phyloP scores from a whole-genome alignment of 805 yeast species.

The Metschnikowia chrysomelidarum region DNA sequence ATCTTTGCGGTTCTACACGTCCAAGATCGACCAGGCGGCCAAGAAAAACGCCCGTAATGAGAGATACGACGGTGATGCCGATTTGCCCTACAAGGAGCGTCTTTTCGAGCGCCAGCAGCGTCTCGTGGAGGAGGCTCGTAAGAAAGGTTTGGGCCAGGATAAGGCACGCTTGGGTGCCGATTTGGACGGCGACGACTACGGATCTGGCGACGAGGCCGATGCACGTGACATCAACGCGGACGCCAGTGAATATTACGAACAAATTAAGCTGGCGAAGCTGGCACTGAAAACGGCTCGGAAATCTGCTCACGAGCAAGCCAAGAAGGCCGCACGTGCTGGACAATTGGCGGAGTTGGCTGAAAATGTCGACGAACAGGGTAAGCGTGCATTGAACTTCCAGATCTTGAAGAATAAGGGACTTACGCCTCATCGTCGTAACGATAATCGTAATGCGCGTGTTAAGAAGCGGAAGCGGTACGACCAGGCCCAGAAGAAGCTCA shows the following conservation, averaged over 20 bases:
- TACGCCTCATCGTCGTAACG: constrained; percentile 90
- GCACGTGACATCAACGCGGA: constrained; percentile 44
- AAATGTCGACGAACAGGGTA: constrained; percentile 72
- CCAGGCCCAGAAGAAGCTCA: constrained; percentile 88
- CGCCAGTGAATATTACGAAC: constrained; percentile 57
- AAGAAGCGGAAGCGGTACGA: constrained; percentile 98
- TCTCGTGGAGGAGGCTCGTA: constrained; percentile 81
- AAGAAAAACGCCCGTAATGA: constrained; percentile 51
- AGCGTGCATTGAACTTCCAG: constrained; percentile 93
- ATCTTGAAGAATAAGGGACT: constrained; percentile 95
- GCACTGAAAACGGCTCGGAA: constrained; percentile 54
- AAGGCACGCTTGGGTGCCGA: constrained; percentile 55
- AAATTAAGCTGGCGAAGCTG: constrained; percentile 46
- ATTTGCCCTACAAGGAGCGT: constrained; percentile 88
- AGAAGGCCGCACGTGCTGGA: constrained; percentile 81
- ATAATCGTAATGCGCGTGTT: constrained; percentile 91
- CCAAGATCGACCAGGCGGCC: constrained; percentile 87
- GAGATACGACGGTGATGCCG: constrained; percentile 75
- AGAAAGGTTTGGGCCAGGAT: constrained; percentile 59
- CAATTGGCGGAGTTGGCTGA: constrained; percentile 70
- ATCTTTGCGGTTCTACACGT: constrained; percentile 90
- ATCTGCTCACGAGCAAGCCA: constrained; percentile 67
- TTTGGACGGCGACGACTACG: constrained; percentile 50
- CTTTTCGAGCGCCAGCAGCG: constrained; percentile 87
- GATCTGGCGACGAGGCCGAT: constrained; percentile 45